Evolutionary conservation across 139 green algal genomes (phyloP), one percentile per base, ranked within the genome.

Genomic region (Chlorella sorokiniana): DNA sequence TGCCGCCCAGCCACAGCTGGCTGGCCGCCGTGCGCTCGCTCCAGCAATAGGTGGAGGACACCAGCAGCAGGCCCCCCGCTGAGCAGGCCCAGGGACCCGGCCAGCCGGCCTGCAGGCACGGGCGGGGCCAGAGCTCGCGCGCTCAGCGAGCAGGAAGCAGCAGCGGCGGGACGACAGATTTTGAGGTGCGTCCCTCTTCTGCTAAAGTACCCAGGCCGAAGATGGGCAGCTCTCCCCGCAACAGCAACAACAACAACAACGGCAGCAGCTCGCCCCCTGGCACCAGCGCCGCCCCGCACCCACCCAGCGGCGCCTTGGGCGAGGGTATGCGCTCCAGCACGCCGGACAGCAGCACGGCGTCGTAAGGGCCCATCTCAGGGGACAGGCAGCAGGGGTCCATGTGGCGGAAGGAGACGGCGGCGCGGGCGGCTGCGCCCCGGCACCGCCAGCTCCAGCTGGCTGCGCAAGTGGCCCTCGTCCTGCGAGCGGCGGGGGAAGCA

Each of bases 1-100:
- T 75, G 67, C 81, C 84, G 29, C 81, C 78, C 61, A 88, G 81
- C 84, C 84, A 88, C 42, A 87, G 81, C 69, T 81, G 75, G 33
- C 41, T 64, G 76, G 70, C 63, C 0, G 68, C 41, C 31, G 83
- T 69, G 52, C 54, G 35, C 64, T 79, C 64, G 61, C 75, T 69
- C 84, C 84, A 88, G 76, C 79, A 82, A 59, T 44, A 86, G 69
- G 65, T 72, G 41, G 74, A 75, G 22, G 78, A 59, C 10, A 88
- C 76, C 22, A 88, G 75, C 59, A 88, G 62, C 38, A 86, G 76
- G 41, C 84, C 84, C 35, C 84, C 84, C 68, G 33, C 76, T 79
- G 14, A 88, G 62, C 56, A 88, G 68, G 68, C 73, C 73, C 22
- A 37, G 59, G 11, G 64, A 14, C 37, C 84, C 84, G 25, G 63